These are phyloP conservation scores for Entomophthora muscae DNA, from an alignment of 371 early-diverging fungal genomes.

Conservation along the genomic window DNA sequence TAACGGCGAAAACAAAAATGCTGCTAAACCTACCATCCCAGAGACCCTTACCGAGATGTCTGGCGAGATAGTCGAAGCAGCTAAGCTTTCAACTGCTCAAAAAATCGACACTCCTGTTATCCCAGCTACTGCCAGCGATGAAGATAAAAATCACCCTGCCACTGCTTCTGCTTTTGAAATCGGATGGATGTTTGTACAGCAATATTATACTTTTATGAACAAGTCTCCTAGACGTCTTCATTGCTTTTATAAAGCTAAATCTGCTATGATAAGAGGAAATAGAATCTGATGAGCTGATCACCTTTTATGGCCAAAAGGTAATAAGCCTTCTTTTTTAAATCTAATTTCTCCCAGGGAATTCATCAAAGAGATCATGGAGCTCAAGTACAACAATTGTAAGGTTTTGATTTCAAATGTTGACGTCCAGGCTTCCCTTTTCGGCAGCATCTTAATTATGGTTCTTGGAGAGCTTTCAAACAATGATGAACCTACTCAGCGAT, in stretches of 20 bases:
- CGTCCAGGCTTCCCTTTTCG: conserved; percentile 51
- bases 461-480: conserved; percentile 83
- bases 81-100: neutral
- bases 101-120: neutral
- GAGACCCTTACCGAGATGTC: neutral
- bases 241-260: conserved; percentile 73
- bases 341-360: conserved; percentile 39
- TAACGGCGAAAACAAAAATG: neutral
- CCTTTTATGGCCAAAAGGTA: conserved; percentile 56
- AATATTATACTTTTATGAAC: conserved; percentile 87
- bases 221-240: conserved; percentile 68
- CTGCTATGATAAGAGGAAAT: conserved; percentile 59
- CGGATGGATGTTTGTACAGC: conserved; percentile 86
- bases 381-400: conserved; percentile 62
- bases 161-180: conserved; percentile 36
- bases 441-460: conserved; percentile 78
- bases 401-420: conserved; percentile 82
- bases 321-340: neutral
- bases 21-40: neutral
- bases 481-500: conserved; percentile 58
- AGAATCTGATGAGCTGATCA: conserved; percentile 49
- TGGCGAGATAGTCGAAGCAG: neutral
- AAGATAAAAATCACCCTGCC: neutral
- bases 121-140: neutral
- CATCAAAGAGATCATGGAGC: conserved; percentile 48